Evolutionary conservation across 2,329 filamentous ascomycete species (phyloP).

Genomic region (Cadophora sp.): DNA sequence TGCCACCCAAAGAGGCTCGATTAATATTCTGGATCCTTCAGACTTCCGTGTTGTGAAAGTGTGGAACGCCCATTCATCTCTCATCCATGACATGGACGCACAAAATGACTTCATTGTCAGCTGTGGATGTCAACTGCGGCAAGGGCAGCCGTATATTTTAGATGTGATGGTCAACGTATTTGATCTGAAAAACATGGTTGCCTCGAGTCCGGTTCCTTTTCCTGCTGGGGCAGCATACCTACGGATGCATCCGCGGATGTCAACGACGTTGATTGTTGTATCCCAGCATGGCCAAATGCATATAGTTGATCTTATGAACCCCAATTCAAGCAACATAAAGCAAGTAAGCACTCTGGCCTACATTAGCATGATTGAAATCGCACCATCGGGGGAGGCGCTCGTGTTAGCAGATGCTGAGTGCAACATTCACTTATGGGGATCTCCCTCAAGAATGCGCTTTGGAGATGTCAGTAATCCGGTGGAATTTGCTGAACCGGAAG

Average conservation of each 20-base stretch:
- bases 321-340: conserved; percentile 71
- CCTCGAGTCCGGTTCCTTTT: conserved; percentile 89
- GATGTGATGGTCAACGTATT: conserved; percentile 96
- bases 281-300: conserved; percentile 94
- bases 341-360: conserved; percentile 68
- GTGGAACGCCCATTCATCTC: conserved; percentile 89
- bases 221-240: conserved; percentile 93
- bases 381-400: conserved; percentile 74
- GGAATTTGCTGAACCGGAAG: conserved; percentile 66
- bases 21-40: conserved; percentile 84
- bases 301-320: conserved; percentile 88
- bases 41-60: conserved; percentile 81
- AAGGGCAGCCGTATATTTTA: conserved; percentile 79
- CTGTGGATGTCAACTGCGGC: conserved; percentile 88
- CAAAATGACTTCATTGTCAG: conserved; percentile 95
- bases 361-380: conserved; percentile 70
- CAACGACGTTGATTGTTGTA: conserved; percentile 91
- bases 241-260: conserved; percentile 94
- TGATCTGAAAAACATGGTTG: conserved; percentile 88
- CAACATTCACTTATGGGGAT: conserved; percentile 73
- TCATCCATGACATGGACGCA: conserved; percentile 96
- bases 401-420: conserved; percentile 70
- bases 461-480: conserved; percentile 72
- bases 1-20: conserved; percentile 80
- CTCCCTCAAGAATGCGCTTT: conserved; percentile 72